Evolutionary conservation across 495 filamentous ascomycete genomes (phyloP).

Genomic region (Penicillium daleae): DNA sequence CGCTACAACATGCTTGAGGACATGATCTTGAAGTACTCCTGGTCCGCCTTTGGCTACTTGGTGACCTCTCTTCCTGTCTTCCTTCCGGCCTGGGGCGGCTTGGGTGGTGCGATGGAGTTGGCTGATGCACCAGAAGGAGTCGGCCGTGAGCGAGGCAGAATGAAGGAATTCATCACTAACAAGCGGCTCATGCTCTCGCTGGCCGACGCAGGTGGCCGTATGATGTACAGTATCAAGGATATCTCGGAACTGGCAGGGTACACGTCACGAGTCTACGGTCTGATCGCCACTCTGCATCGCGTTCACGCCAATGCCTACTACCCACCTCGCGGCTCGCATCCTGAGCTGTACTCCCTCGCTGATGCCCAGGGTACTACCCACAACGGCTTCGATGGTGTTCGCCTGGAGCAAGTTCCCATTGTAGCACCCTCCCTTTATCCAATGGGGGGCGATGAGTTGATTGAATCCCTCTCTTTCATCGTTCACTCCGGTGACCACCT

Average conservation of each 20-base stretch:
- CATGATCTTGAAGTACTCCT: conserved; percentile 96
- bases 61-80: conserved; percentile 92
- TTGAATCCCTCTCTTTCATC: conserved; percentile 84
- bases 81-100: conserved; percentile 90
- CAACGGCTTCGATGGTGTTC: conserved; percentile 91
- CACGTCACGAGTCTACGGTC: conserved; percentile 92
- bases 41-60: conserved; percentile 96
- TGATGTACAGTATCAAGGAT: conserved; percentile 99
- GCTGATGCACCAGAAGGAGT: conserved; percentile 43
- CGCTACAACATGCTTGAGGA: conserved; percentile 99
- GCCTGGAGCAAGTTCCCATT: conserved; percentile 90
- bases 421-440: conserved; percentile 82
- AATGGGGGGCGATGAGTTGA: conserved; percentile 85
- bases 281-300: conserved; percentile 92
- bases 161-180: conserved; percentile 99
- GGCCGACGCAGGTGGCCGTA: conserved; percentile 92
- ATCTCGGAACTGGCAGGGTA: conserved; percentile 95
- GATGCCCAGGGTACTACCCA: conserved; percentile 93
- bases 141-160: conserved; percentile 76
- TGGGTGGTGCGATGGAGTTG: conserved; percentile 71
- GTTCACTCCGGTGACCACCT: conserved; percentile 90
- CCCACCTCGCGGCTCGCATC: conserved; percentile 62
- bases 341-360: conserved; percentile 83
- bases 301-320: conserved; percentile 90
- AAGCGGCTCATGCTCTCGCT: conserved; percentile 98